Evolutionary conservation across 176 grass and related monocot species (phyloP), one percentile per base, ranked within the genome.

Genomic region (Areca catechu): DNA sequence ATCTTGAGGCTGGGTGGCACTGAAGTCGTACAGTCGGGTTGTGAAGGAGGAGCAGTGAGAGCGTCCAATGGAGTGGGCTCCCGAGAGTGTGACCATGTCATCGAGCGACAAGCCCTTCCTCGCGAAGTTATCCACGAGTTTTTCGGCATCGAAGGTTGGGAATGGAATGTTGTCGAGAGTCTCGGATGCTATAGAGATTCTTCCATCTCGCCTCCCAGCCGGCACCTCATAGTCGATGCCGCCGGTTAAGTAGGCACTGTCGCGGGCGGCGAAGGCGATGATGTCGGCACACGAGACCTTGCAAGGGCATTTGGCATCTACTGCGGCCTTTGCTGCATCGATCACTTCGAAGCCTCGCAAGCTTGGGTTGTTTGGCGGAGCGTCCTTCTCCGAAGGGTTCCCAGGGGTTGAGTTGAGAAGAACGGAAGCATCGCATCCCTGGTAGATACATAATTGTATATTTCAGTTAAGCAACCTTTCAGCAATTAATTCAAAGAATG

Each of bases 231-330:
- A 88, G 20, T 76, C 19, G 53, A 71, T 54, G 53, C 71, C 71
- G 27, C 73, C 69, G 29, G 77, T 60, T 7, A 83, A 37, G 56
- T 28, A 47, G 22, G 80, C 19, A 0, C 48, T 30, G 58, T 72
- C 72, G 37, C 83, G 75, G 4, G 92, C 72, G 4, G 86, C 83
- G 4, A 97, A 16, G 1, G 92, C 75, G 0, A 97, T 72, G 74
- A 97, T 66, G 75, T 97, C 92, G 27, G 92, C 81, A 75, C 92
- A 97, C 24, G 92, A 97, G 2, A 97, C 92, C 5, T 27, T 55
- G 12, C 76, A n/a, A 1, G 76, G 85, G 76, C 85, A 79, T 48
- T 50, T 47, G 16, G 52, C 24, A 48, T 88, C 85, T 14, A 83
- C 50, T 10, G 20, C 5, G 4, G 71, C 71, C 79, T 88, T 88